These are phyloP conservation scores for Boletus pseudo-olivaceus DNA, from an alignment of 768 basidiomycete species.

Conservation along the genomic window DNA sequence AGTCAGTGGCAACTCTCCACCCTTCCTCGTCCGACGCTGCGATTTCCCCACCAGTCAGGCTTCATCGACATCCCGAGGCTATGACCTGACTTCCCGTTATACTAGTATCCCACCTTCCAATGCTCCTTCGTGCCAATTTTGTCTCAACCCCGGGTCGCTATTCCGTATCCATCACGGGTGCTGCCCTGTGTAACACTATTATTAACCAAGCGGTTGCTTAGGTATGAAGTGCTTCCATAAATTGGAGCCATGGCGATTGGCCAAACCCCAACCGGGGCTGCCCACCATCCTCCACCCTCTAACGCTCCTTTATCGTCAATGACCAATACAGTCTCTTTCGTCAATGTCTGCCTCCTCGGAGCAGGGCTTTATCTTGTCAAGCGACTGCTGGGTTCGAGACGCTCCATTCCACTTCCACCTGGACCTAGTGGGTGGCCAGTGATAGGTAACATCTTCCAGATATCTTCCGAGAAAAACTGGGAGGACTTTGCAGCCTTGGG, in stretches of 20 bases:
- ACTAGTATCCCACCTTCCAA: too few species aligned
- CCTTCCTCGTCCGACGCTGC: not conserved
- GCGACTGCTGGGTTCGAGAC: not conserved
- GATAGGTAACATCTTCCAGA: conserved; percentile 51
- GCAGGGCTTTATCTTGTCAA: conserved; percentile 9
- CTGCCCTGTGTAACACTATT: too few species aligned
- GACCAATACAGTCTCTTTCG: not conserved
- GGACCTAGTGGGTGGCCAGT: conserved; percentile 34
- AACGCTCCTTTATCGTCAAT: not conserved
- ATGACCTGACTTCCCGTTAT: too few species aligned
- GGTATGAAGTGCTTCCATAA: not conserved
- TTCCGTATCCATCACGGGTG: too few species aligned
- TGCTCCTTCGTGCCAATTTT: too few species aligned
- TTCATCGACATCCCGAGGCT: not conserved
- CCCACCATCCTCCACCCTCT: not conserved
- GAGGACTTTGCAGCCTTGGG: conserved; percentile 51
- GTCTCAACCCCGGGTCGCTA: too few species aligned
- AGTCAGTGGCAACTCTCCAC: not conserved
- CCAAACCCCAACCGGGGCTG: too few species aligned
- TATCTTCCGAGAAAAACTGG: conserved; percentile 51
- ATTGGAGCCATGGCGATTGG: not conserved
- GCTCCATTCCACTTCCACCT: conserved; percentile 11
- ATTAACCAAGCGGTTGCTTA: not conserved
- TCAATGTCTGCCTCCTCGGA: conserved; percentile 16
- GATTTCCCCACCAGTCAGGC: not conserved